phyloP scores from a whole-genome alignment of 345 rosid genomes.

The Gossypium longicalyx region DNA sequence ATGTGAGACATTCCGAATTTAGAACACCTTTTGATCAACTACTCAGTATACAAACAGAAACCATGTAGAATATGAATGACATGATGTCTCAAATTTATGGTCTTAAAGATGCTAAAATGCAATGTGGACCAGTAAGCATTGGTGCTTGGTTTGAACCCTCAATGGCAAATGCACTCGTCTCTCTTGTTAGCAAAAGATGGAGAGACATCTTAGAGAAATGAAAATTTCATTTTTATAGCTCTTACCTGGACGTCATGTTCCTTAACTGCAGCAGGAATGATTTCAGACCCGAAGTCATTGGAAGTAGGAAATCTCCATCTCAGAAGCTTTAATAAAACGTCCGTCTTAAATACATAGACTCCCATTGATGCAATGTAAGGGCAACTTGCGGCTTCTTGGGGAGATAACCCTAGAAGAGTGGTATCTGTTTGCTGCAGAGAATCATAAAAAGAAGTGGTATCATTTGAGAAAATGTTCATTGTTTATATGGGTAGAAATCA shows the following conservation, averaged over 20 bases:
- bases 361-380: constrained; percentile 97
- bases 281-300: constrained; percentile 92
- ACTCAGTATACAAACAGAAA: constrained; percentile 5
- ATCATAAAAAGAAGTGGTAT: not conserved
- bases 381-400: constrained; percentile 50
- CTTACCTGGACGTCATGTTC: constrained; percentile 77
- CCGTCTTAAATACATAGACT: constrained; percentile 78
- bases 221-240: constrained; percentile 1
- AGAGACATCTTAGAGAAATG: not conserved
- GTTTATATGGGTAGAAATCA: not conserved
- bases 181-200: not conserved
- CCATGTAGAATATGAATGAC: not conserved
- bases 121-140: not conserved
- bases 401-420: constrained; percentile 56
- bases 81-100: not conserved
- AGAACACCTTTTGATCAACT: not conserved
- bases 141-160: not conserved
- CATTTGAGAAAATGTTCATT: not conserved
- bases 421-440: constrained; percentile 70
- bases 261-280: constrained; percentile 82
- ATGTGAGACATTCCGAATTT: constrained; percentile 3
- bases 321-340: constrained; percentile 61
- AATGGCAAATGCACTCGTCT: not conserved
- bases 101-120: not conserved
- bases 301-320: constrained; percentile 71